Base-by-base conservation (phyloP, 306 rosid genomes). In the Abrus precatorius region DNA sequence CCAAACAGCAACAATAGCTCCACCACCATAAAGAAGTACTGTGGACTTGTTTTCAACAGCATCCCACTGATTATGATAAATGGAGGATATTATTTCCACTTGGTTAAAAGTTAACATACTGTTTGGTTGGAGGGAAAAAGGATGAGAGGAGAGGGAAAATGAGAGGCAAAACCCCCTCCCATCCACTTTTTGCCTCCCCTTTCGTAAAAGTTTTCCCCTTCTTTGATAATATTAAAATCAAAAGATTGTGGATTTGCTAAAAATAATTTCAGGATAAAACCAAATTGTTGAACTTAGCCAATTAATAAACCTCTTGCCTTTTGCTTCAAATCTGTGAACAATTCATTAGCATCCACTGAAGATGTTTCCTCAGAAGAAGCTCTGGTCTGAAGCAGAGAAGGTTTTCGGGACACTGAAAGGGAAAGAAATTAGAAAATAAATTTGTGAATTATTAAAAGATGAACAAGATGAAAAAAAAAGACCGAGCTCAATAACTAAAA, bases 21-120 rank as follows among this genome's bases (percentile, higher is more conserved):
- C 99, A 44, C 99, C 99, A 43, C 99, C 99, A 74, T 93, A 96
- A 33, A 96, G 50, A 84, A 96, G 76, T 50, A 96, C 97, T 1
- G 99, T 96, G 60, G 98, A 86, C 89, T 96, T 96, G 93, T 96
- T 96, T 87, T 96, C 98, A 87, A 96, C 82, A 74, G 89, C 97
- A 75, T 96, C 98, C 99, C 99, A 96, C 99, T 96, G 86, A 80
- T 44, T 40, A 83, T 60, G 40, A 84, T 45, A 72, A 70, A 78
- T 41, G 52, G 54, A 70, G 29, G 72, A 78, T 40, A 81, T 78
- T 43, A 74, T 53, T 77, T 48, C 63, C 73, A 80, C 69, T 68
- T 60, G 66, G 27, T 71, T 59, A 74, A 74, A 69, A 33, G 66
- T 41, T 40, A 40, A 40, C 50, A 40, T 20, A 38, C 3, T 65